phyloP scores from a whole-genome alignment of 2,329 filamentous ascomycete genomes.

The Exophiala calicioides region DNA sequence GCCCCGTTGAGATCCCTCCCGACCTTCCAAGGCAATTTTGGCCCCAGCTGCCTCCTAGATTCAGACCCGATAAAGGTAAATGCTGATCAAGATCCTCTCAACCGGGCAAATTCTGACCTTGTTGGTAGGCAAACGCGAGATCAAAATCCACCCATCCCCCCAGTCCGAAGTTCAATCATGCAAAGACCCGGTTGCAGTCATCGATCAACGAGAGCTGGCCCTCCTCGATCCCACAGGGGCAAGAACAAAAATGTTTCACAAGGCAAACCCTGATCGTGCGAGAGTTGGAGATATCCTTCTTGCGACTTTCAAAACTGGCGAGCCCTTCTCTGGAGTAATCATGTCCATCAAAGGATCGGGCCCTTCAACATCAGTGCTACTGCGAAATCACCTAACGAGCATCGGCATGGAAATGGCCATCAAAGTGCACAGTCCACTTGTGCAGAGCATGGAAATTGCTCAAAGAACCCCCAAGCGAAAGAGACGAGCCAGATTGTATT shows the following conservation, averaged over 20 bases:
- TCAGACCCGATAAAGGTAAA: conserved; percentile 43
- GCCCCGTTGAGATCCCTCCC: conserved; percentile 44
- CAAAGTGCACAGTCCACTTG: conserved; percentile 89
- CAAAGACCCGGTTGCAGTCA: conserved; percentile 65
- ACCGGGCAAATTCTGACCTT: neutral
- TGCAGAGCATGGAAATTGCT: conserved; percentile 90
- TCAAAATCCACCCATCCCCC: conserved; percentile 56
- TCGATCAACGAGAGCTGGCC: conserved; percentile 69
- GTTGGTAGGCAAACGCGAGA: conserved; percentile 47
- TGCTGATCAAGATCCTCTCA: neutral
- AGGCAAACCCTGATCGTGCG: conserved; percentile 72
- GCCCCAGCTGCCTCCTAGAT: conserved; percentile 44
- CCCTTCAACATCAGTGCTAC: conserved; percentile 81
- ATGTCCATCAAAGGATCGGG: conserved; percentile 85
- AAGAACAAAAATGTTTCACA: conserved; percentile 76
- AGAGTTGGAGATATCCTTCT: conserved; percentile 88
- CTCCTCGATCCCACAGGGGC: conserved; percentile 82
- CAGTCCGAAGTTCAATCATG: conserved; percentile 39
- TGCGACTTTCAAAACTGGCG: conserved; percentile 78
- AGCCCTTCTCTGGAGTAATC: conserved; percentile 87
- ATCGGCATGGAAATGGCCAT: conserved; percentile 96
- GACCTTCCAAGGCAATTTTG: conserved; percentile 45
- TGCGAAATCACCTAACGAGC: conserved; percentile 82
- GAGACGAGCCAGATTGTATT: conserved; percentile 83
- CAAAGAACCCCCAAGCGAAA: conserved; percentile 82